A percentile compares a stretch with the other conserved stretches of the same genome.
Evolutionary conservation across 2,329 filamentous ascomycete genomes (phyloP).

Genomic region (Phyllosticta citriasiana): DNA sequence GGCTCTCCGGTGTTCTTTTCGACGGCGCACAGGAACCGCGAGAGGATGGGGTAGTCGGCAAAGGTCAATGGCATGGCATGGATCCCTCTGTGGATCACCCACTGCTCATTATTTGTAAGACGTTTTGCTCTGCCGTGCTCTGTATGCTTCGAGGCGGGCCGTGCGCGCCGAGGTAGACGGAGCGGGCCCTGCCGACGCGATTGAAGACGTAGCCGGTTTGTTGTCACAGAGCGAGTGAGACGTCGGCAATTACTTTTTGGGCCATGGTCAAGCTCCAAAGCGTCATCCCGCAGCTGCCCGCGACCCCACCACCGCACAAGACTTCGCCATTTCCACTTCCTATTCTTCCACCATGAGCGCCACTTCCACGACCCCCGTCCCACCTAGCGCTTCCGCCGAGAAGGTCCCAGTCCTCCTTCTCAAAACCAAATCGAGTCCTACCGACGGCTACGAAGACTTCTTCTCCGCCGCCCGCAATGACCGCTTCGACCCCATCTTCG

Average conservation of each 20-base stretch:
- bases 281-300: background rate
- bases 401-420: constrained; percentile 56
- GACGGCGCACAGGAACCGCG: constrained; percentile 28
- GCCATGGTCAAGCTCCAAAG: background rate
- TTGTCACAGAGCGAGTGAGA: background rate
- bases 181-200: background rate
- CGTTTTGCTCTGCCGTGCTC: background rate
- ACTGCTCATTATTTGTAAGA: background rate
- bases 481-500: constrained; percentile 55
- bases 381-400: constrained; percentile 1
- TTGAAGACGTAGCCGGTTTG: background rate
- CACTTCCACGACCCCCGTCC: background rate
- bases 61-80: constrained; percentile 27
- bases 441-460: constrained; percentile 62
- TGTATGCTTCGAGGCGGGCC: background rate
- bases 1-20: constrained; percentile 28
- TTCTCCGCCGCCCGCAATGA: constrained; percentile 42
- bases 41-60: constrained; percentile 28
- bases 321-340: background rate
- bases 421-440: constrained; percentile 65
- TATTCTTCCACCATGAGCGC: constrained; percentile 7
- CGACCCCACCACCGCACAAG: background rate
- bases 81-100: background rate
- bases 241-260: background rate
- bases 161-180: background rate